Evolutionary conservation across 768 basidiomycete genomes (phyloP).

Genomic region (Collybiopsis confluens): DNA sequence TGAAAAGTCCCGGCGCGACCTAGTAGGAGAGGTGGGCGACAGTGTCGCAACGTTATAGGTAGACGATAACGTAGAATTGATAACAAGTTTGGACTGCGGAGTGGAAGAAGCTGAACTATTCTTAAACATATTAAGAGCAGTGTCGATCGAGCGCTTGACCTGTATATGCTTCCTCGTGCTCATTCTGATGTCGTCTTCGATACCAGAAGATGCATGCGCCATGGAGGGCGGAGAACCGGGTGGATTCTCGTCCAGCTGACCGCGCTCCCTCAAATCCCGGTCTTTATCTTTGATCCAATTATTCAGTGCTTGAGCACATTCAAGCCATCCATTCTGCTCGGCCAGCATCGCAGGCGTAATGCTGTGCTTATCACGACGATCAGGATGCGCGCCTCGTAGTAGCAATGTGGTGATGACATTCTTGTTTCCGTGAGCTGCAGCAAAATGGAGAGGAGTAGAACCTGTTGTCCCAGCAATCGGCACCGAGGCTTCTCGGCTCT

Average conservation of each 20-base stretch:
- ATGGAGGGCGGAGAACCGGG: slow-evolving; percentile 6
- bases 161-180: slow-evolving; percentile 50
- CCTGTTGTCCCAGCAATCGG: slow-evolving; percentile 83
- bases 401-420: slow-evolving; percentile 76
- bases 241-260: slow-evolving; percentile 25
- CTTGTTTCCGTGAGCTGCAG: slow-evolving; percentile 90
- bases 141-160: slow-evolving; percentile 78
- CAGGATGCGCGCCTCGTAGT: slow-evolving; percentile 76
- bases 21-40: slow-evolving; percentile 35
- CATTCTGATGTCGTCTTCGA: slow-evolving; percentile 19
- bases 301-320: slow-evolving; percentile 71
- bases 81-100: slow-evolving; percentile 24
- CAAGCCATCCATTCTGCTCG: slow-evolving; percentile 71
- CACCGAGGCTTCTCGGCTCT: slow-evolving; percentile 56
- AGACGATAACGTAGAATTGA: slow-evolving; percentile 8
- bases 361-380: slow-evolving; percentile 87
- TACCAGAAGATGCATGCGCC: slow-evolving; percentile 16
- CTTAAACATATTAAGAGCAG: slow-evolving; percentile 51
- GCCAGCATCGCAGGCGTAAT: slow-evolving; percentile 85
- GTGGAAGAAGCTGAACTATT: slow-evolving; percentile 27
- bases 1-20: slow-evolving; percentile 42
- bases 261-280: slow-evolving; percentile 53
- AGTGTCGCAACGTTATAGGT: slow-evolving; percentile 1
- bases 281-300: slow-evolving; percentile 64
- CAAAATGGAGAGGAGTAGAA: slow-evolving; percentile 94